Conservation (phyloP, 1,284 basidiomycete genomes). For the Trametes hirsuta region DNA sequence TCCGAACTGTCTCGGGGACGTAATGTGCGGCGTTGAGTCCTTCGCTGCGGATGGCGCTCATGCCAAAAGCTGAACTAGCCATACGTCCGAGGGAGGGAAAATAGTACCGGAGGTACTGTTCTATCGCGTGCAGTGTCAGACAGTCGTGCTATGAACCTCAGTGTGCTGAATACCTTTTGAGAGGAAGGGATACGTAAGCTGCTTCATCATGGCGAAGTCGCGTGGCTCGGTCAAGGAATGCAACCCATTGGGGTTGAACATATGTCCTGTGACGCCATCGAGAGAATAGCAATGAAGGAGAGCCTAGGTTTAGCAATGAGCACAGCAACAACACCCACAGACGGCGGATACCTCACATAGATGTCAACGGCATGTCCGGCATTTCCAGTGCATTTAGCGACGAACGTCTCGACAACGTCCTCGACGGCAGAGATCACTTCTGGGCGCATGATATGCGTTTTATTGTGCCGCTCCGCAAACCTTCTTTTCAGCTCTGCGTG, state of each 20-base stretch:
- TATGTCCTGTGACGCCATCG: conserved; percentile 28
- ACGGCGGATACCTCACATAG: conserved; percentile 8
- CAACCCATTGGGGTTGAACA: conserved; percentile 27
- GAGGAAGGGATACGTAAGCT: conserved; percentile 23
- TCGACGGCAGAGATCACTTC: conserved; percentile 20
- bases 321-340: neutral
- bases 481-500: conserved; percentile 28
- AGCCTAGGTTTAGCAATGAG: conserved; percentile 10
- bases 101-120: conserved; percentile 24
- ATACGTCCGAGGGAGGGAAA: conserved; percentile 12
- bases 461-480: conserved; percentile 30
- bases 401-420: conserved; percentile 24
- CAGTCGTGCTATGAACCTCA: neutral
- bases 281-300: conserved; percentile 30
- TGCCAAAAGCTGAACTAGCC: conserved; percentile 5
- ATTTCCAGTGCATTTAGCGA: conserved; percentile 19
- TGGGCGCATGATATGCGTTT: conserved; percentile 24
- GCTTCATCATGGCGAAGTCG: conserved; percentile 26
- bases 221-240: conserved; percentile 19
- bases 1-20: conserved; percentile 17
- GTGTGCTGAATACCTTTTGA: conserved; percentile 13
- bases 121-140: neutral
- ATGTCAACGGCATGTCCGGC: conserved; percentile 19
- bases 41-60: neutral
- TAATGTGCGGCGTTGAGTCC: conserved; percentile 12